Conservation (phyloP, 2,329 filamentous ascomycete genomes). For the Pseudocercospora pini-densiflorae region DNA sequence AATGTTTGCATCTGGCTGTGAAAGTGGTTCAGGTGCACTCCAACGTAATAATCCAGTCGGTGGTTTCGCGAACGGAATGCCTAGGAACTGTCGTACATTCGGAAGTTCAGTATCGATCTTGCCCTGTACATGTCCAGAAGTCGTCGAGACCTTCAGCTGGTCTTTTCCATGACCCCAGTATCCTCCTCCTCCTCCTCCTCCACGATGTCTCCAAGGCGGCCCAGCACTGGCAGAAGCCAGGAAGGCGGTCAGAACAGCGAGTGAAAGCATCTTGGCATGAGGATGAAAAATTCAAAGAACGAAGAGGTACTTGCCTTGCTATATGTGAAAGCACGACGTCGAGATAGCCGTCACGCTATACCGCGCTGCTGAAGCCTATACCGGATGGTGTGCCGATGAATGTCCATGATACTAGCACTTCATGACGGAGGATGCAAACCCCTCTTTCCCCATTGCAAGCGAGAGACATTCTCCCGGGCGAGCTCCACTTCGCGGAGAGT, state of each 20-base stretch:
- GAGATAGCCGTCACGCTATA: not conserved
- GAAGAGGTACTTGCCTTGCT: not conserved
- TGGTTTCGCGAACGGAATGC: slow-evolving; percentile 43
- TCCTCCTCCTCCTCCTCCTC: not conserved
- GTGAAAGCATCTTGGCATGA: not conserved
- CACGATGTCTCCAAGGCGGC: not conserved
- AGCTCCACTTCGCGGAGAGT: not conserved
- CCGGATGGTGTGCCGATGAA: not conserved
- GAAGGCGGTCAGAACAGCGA: not conserved
- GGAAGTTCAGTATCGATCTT: slow-evolving; percentile 17
- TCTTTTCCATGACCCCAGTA: not conserved
- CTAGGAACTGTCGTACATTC: slow-evolving; percentile 39
- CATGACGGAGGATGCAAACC: not conserved
- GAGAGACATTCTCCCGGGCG: not conserved
- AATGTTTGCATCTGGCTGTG: slow-evolving; percentile 28
- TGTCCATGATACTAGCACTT: not conserved
- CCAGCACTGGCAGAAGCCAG: not conserved
- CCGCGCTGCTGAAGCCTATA: not conserved
- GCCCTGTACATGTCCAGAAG: slow-evolving; percentile 14
- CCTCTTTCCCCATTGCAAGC: not conserved
- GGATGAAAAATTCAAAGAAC: not conserved
- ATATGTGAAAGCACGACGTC: not conserved
- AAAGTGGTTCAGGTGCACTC: slow-evolving; percentile 25
- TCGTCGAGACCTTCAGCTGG: slow-evolving; percentile 11
- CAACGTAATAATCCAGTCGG: slow-evolving; percentile 42